Base-by-base conservation (phyloP, 805 yeast species). In the Komagataella pseudopastoris region DNA sequence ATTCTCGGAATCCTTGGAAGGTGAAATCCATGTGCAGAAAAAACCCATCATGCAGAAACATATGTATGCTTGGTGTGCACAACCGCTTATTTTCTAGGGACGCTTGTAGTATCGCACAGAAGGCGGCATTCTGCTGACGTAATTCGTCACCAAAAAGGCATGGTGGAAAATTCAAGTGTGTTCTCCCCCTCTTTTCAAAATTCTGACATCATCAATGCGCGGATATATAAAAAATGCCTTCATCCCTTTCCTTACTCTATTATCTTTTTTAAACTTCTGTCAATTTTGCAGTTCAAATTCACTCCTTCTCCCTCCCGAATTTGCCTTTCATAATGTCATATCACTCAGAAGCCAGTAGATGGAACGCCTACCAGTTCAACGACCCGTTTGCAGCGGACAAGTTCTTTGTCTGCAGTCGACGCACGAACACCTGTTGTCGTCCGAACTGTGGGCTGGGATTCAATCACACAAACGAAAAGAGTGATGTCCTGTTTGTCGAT, bases 361-460 rank as follows among this genome's bases (percentile, higher is more conserved):
- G 83, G 83, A 77, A 74, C 50, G 86, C 86, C 1, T 81, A 78
- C 62, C 81, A 79, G 58, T 78, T 78, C 62, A 70, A 75, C 53
- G 88, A 82, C 59, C 85, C 88, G 1, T 78, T 78, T 57, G 83
- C 86, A 10, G 75, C 83, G 0, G 76, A 76, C 46, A 66, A 77
- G 23, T 83, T 83, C 56, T 65, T 70, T 49, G 83, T 79, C 20
- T 71, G 80, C 57, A 72, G 74, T 60, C 67, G 67, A 53, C 61
- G 65, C 30, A 63, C 63, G 23, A 67, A 68, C 51, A 56, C 59
- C n/a, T 74, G 76, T 50, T 83, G 89, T 57, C 77, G 87, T 49
- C 88, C 90, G 5, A 83, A 79, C 59, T 84, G 90, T 63, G 86
- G 80, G 52, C 51, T 63, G 54, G 66, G 64, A 10, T 65, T 71